Evolutionary conservation across 805 yeast genomes (phyloP).

Genomic region (Teunomyces gatunensis): DNA sequence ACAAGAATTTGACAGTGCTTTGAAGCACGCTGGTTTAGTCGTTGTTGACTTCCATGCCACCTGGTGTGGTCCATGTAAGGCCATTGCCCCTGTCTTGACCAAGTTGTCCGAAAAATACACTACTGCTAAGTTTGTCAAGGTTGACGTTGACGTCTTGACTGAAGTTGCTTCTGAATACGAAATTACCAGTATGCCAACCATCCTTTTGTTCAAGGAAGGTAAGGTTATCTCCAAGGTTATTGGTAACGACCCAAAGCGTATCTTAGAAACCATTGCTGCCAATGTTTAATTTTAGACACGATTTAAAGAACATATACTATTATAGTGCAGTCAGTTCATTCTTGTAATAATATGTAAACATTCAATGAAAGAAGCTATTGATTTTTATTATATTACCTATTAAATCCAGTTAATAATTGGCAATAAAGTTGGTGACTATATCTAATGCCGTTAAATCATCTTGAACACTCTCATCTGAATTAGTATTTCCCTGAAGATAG

Average conservation of each 20-base stretch:
- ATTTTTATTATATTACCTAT: not conserved
- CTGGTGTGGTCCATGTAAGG: constrained; percentile 99
- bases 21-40: constrained; percentile 65
- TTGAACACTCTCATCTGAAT: constrained; percentile 2
- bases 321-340: no score
- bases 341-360: no score
- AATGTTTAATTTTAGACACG: constrained; percentile 36
- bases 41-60: constrained; percentile 95
- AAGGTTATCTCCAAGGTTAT: constrained; percentile 72
- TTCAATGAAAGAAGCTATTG: no score
- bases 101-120: constrained; percentile 69
- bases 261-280: constrained; percentile 63
- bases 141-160: constrained; percentile 85
- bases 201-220: constrained; percentile 79
- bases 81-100: constrained; percentile 91
- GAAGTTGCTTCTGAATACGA: constrained; percentile 69
- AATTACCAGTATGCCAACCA: constrained; percentile 58
- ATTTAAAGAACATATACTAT: no score
- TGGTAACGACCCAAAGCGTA: constrained; percentile 87
- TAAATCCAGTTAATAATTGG: constrained; percentile 3
- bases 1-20: constrained; percentile 65
- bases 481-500: constrained; percentile 11
- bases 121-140: constrained; percentile 75
- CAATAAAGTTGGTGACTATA: constrained; percentile 9
- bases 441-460: constrained; percentile 9